phyloP scores from a whole-genome alignment of 495 filamentous ascomycete genomes.

The Astrothelium subdiscretum region DNA sequence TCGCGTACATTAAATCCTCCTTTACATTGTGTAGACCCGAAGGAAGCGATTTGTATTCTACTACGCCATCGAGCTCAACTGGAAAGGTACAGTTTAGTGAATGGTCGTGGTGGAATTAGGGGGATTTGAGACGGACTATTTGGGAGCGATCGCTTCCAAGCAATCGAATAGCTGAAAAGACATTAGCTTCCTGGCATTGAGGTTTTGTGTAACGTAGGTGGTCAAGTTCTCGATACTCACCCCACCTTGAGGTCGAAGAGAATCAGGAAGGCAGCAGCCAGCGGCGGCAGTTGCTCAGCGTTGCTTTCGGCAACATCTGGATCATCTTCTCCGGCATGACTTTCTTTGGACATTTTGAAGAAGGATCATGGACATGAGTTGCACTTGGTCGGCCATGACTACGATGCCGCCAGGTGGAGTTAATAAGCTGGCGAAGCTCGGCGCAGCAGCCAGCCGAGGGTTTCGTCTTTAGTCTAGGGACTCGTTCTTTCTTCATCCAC shows the following conservation, averaged over 20 bases:
- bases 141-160: slow-evolving; percentile 64
- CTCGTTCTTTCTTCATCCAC: not conserved
- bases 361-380: not conserved
- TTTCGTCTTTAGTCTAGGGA: not conserved
- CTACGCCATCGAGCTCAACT: slow-evolving; percentile 73
- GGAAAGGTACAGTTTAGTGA: slow-evolving; percentile 24
- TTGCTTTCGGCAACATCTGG: not conserved
- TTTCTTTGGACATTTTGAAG: not conserved
- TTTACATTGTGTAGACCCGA: slow-evolving; percentile 84
- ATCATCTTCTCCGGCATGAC: not conserved
- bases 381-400: not conserved
- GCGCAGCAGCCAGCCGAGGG: not conserved
- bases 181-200: not conserved
- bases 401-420: not conserved
- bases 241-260: slow-evolving; percentile 31
- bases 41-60: slow-evolving; percentile 90
- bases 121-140: slow-evolving; percentile 35
- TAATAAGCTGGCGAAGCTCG: not conserved
- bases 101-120: slow-evolving; percentile 13
- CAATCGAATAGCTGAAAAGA: slow-evolving; percentile 56
- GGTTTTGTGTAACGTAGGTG: not conserved
- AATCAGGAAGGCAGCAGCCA: slow-evolving; percentile 28
- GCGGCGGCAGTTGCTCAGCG: slow-evolving; percentile 23
- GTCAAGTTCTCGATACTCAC: slow-evolving; percentile 16
- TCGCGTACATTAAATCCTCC: slow-evolving; percentile 65